Percentiles rank a stretch among this genome's conserved stretches.
Evolutionary conservation across 306 rosid genomes (phyloP).

Genomic region (Inga oerstediana): DNA sequence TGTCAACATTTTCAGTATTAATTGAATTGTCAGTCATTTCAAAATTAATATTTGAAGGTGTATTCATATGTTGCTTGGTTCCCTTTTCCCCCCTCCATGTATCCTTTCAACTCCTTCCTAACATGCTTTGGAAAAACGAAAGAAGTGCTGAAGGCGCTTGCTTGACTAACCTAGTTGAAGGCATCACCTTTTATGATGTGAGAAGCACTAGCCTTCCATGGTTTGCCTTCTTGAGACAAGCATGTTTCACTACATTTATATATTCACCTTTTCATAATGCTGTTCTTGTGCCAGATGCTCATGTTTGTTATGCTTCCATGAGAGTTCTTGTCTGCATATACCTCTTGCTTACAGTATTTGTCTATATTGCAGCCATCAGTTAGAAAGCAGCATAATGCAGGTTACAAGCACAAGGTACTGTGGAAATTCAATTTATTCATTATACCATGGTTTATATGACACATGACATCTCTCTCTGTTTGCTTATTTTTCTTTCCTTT

Average conservation of each 20-base stretch:
- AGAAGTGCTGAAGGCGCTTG: not conserved
- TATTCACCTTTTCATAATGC: not conserved
- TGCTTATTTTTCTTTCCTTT: conserved; percentile 11
- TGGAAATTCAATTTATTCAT: not conserved
- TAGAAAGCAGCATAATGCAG: conserved; percentile 97
- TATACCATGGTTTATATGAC: not conserved
- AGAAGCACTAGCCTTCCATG: not conserved
- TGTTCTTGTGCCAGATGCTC: not conserved
- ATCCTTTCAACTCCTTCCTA: not conserved
- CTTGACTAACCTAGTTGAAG: not conserved
- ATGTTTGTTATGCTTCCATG: conserved; percentile 42
- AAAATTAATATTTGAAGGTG: not conserved
- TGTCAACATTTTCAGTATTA: not conserved
- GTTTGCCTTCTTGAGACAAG: not conserved
- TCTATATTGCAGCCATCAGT: conserved; percentile 82
- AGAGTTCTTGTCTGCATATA: conserved; percentile 9
- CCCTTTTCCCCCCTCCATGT: not conserved
- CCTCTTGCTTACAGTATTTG: conserved; percentile 5
- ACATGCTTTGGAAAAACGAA: not conserved
- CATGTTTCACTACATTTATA: not conserved
- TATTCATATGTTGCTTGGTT: not conserved
- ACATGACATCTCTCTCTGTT: not conserved
- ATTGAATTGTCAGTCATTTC: not conserved
- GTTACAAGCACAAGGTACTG: conserved; percentile 92
- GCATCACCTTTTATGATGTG: not conserved